These are phyloP conservation scores for Didymellaceae sp. DNA, from an alignment of 2,329 filamentous ascomycete genomes.

Conservation along the genomic window DNA sequence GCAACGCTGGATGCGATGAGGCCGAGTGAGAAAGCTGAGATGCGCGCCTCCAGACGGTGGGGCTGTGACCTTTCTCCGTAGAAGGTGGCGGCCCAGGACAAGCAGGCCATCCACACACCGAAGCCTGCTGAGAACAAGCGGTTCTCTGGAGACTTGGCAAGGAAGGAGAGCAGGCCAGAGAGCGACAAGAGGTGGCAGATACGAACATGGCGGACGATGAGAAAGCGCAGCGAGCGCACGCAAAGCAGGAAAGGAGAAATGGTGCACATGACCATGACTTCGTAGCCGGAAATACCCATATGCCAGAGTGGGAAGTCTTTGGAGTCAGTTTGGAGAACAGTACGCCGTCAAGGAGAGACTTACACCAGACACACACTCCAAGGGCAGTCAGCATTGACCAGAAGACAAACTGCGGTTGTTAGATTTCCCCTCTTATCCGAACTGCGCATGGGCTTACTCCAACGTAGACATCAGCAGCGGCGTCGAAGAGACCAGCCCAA, in stretches of 20 bases:
- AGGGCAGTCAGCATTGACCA: conserved; percentile 94
- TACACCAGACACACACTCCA: conserved; percentile 91
- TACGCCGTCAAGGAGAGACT: conserved; percentile 49
- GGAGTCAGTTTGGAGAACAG: conserved; percentile 21
- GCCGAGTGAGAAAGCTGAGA: conserved; percentile 81
- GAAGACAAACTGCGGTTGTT: conserved; percentile 76
- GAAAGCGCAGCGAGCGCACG: conserved; percentile 70
- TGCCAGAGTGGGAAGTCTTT: conserved; percentile 95
- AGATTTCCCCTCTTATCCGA: not conserved
- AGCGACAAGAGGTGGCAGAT: conserved; percentile 79
- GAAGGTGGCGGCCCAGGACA: conserved; percentile 84
- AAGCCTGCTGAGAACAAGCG: conserved; percentile 84
- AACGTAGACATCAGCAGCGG: conserved; percentile 87
- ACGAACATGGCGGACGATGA: conserved; percentile 73
- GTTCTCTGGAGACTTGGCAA: conserved; percentile 72
- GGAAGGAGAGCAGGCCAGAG: conserved; percentile 78
- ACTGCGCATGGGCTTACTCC: conserved; percentile 65
- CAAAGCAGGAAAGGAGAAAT: conserved; percentile 80
- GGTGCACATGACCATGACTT: conserved; percentile 84
- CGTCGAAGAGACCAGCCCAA: conserved; percentile 77
- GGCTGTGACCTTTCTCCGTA: conserved; percentile 78
- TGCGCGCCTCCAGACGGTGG: conserved; percentile 77
- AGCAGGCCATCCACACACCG: conserved; percentile 77
- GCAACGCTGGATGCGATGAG: conserved; percentile 83
- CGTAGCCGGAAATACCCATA: conserved; percentile 98